Conservation (phyloP, 73 alveolate species). For the Strombidium stylifer region DNA sequence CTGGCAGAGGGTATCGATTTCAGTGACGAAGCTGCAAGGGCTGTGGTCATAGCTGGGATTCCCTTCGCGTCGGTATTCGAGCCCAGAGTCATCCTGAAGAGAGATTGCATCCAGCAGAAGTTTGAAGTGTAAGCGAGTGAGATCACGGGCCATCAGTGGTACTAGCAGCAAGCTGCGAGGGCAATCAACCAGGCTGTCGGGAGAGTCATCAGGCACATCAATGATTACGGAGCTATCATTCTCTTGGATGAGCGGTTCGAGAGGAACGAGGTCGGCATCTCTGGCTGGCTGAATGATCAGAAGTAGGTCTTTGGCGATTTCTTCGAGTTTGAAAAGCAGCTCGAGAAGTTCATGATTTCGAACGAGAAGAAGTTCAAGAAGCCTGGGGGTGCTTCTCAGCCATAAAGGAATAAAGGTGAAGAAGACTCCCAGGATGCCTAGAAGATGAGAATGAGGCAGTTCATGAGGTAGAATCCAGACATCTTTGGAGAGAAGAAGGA, state of each 20-base stretch:
- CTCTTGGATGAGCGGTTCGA: slow-evolving; percentile 74
- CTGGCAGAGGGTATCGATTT: slow-evolving; percentile 84
- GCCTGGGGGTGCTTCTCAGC: background rate
- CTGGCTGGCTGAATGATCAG: slow-evolving; percentile 50
- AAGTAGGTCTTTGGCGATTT: slow-evolving; percentile 16
- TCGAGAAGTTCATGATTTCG: slow-evolving; percentile 12
- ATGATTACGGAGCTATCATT: slow-evolving; percentile 84
- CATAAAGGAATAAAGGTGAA: background rate
- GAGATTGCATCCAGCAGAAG: slow-evolving; percentile 66
- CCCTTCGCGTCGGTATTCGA: slow-evolving; percentile 77
- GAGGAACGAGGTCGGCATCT: slow-evolving; percentile 36
- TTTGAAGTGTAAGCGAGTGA: slow-evolving; percentile 26
- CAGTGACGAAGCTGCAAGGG: slow-evolving; percentile 68
- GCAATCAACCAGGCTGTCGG: slow-evolving; percentile 86
- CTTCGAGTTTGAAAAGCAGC: slow-evolving; percentile 5
- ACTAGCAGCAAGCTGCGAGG: slow-evolving; percentile 61
- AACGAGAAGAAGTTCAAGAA: background rate
- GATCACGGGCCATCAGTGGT: slow-evolving; percentile 72
- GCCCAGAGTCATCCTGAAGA: slow-evolving; percentile 65
- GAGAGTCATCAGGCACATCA: slow-evolving; percentile 73
- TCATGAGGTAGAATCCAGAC: background rate
- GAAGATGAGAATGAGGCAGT: background rate
- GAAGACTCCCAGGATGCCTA: background rate
- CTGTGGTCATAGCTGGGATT: slow-evolving; percentile 77
- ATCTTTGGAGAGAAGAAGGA: background rate